A percentile compares a stretch with the other conserved stretches of the same genome.
phyloP scores from a whole-genome alignment of 345 rosid genomes.

The Raphanus raphanistrum region DNA sequence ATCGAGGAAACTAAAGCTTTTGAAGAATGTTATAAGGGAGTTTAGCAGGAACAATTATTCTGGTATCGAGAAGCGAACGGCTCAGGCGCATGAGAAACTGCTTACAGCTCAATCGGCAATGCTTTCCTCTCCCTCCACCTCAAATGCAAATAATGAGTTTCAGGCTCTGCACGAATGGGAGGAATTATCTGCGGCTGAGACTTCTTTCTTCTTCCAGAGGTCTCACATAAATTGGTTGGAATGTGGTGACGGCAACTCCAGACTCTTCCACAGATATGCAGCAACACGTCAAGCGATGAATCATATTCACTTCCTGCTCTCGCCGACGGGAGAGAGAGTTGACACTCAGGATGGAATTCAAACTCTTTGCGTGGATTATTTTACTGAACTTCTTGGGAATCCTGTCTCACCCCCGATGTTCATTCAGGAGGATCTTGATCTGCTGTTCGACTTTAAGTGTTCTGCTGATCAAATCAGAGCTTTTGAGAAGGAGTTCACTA shows the following conservation, averaged over 20 bases:
- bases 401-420: not conserved
- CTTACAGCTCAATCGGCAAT: too few relatives aligned
- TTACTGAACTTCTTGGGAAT: not conserved
- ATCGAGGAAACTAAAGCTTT: too few relatives aligned
- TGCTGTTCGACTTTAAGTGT: not conserved
- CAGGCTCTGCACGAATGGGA: not conserved
- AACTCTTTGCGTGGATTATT: not conserved
- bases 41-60: too few relatives aligned
- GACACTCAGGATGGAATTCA: not conserved
- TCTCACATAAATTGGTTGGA: not conserved
- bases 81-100: too few relatives aligned
- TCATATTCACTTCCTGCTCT: not conserved
- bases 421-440: not conserved
- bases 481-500: not conserved
- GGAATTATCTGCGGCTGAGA: not conserved
- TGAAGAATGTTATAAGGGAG: too few relatives aligned
- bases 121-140: too few relatives aligned
- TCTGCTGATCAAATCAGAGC: not conserved
- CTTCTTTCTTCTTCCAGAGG: not conserved
- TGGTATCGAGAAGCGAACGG: too few relatives aligned
- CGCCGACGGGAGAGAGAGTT: not conserved
- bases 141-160: not conserved
- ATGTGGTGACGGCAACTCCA: not conserved
- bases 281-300: not conserved
- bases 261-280: not conserved